Evolutionary conservation across 768 basidiomycete genomes (phyloP).

Genomic region (Tulasnella sp.): DNA sequence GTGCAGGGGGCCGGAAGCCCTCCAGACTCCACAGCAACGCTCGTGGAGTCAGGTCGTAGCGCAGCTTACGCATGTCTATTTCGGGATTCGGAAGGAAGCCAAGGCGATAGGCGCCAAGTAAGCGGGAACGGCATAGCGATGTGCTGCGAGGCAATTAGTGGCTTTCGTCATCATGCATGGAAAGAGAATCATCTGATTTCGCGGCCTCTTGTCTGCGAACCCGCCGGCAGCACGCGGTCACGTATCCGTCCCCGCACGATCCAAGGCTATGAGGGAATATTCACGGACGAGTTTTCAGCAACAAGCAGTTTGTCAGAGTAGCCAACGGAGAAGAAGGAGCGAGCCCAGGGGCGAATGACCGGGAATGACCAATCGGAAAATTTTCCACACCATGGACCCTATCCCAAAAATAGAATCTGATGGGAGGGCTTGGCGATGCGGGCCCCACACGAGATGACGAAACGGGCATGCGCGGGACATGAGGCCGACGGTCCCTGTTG

Average conservation of each 20-base stretch:
- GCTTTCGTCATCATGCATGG: neutral
- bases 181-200: neutral
- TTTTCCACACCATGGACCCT: too few species aligned
- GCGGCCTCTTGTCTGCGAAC: neutral
- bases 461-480: too few species aligned
- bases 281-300: neutral
- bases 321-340: neutral
- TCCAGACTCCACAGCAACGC: neutral
- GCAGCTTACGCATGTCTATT: neutral
- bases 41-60: neutral
- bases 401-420: neutral
- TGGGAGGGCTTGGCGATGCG: neutral
- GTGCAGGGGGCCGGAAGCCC: neutral
- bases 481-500: too few species aligned
- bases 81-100: neutral
- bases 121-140: neutral
- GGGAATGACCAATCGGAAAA: neutral
- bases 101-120: neutral
- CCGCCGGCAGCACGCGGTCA: too few species aligned
- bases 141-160: neutral
- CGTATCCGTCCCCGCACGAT: neutral
- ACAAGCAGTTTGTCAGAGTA: neutral
- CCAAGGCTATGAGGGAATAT: neutral
- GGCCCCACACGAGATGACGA: neutral
- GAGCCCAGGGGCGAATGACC: neutral